Percentiles rank a stretch among this genome's conserved stretches.
These are phyloP conservation scores for Puya raimondii DNA, from an alignment of 176 grass and related monocot species.

Conservation along the genomic window DNA sequence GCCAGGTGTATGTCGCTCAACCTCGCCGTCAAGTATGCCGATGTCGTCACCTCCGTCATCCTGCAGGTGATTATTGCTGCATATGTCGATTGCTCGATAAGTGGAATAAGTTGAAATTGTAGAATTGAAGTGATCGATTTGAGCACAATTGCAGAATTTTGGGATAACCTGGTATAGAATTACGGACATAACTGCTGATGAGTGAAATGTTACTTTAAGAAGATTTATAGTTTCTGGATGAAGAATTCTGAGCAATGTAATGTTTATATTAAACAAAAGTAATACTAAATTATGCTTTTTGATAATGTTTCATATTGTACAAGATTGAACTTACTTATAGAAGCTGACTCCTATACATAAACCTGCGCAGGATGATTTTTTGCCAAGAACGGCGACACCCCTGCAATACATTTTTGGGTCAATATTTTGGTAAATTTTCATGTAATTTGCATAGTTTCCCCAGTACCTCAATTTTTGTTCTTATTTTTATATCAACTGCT, in stretches of 20 bases:
- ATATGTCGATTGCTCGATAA: neutral
- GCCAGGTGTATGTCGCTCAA: conserved; percentile 97
- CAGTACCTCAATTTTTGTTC: no score
- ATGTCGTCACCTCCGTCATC: conserved; percentile 86
- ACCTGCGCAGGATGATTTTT: conserved; percentile 84
- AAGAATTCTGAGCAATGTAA: no score
- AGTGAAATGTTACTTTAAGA: no score
- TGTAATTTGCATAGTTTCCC: neutral
- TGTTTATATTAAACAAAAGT: no score
- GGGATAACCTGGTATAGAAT: no score
- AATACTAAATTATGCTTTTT: neutral
- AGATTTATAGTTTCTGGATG: no score
- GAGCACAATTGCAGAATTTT: no score
- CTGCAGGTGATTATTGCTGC: conserved; percentile 47
- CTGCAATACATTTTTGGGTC: conserved; percentile 86
- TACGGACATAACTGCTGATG: no score
- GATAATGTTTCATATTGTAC: neutral
- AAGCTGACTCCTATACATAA: neutral
- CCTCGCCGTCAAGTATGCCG: conserved; percentile 94
- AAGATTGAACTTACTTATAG: neutral
- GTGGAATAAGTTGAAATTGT: no score
- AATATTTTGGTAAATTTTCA: conserved; percentile 64
- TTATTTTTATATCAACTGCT: neutral
- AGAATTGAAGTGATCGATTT: no score
- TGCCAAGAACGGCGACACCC: conserved; percentile 92